Base-by-base conservation (phyloP, 805 yeast genomes). In the Zygosaccharomyces rouxii region DNA sequence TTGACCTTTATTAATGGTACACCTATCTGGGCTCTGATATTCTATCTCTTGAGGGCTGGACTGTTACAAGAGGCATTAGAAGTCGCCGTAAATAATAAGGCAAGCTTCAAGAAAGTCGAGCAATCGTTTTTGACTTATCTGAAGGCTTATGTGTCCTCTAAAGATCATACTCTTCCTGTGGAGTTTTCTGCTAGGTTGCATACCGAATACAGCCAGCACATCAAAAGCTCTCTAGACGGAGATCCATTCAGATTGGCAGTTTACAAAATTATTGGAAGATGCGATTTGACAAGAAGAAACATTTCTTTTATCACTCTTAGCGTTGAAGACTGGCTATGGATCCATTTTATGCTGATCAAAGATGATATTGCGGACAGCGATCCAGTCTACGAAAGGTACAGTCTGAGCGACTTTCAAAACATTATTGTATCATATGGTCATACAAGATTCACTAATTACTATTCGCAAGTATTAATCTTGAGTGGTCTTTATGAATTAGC, bases 311-410 rank as follows among this genome's bases (percentile, higher is more conserved):
- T 92, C 26, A 78, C 85, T 33, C 69, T 81, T 31, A 86, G 95
- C 50, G 79, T 90, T 42, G 98, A 92, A 67, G 98, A 92, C 69
- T 92, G 98, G 98, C 67, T 92, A 43, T 92, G 99, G 99, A 80
- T 86, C 63, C 97, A 94, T 67, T 75, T 94, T 48, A 76, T 81
- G 67, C 74, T 92, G 25, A 80, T 86, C 13, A 79, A 82, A 48
- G 92, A 87, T 58, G 77, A 72, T 40, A 62, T 56, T 33, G 69
- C 67, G 14, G 74, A 68, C 14, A 74, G 71, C 25, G 79, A 74
- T 43, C 78, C 84, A 30, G 70, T 81, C 9, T 80, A 79, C 61
- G 96, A 88, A 57, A 76, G 78, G 52, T 92, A 89, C 65, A 76
- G 83, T 1, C 72, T 94, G 49, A 68, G 63, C 25, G 95, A 89